phyloP scores from a whole-genome alignment of 2,329 filamentous ascomycete species.

The Dothideomycetes sp. region DNA sequence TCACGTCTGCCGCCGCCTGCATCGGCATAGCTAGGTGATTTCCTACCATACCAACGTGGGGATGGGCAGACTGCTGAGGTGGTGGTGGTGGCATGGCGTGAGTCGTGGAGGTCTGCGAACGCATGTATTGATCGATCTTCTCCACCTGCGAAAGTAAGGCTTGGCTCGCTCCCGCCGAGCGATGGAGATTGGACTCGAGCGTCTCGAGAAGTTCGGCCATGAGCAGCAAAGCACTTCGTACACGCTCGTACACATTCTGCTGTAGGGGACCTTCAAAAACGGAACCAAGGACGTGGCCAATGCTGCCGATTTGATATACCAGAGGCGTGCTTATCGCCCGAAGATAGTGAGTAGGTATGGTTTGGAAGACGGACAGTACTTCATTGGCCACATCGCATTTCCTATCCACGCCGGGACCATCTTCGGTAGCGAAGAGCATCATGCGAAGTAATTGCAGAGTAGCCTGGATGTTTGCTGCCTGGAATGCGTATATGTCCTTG shows the following conservation, averaged over 20 bases:
- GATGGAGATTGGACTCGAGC: constrained; percentile 36
- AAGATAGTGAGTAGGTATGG: constrained; percentile 38
- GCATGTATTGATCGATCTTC: constrained; percentile 38
- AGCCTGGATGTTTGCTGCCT: constrained; percentile 43
- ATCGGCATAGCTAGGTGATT: background rate
- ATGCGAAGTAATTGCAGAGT: constrained; percentile 43
- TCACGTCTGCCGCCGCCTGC: background rate
- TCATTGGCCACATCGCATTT: constrained; percentile 40
- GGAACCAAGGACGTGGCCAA: constrained; percentile 41
- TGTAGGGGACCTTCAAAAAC: constrained; percentile 37
- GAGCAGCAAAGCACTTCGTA: constrained; percentile 34
- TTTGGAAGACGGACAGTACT: constrained; percentile 35
- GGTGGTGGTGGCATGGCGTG: background rate
- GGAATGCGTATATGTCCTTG: constrained; percentile 38
- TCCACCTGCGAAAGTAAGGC: constrained; percentile 34
- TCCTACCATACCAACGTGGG: background rate
- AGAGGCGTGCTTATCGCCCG: constrained; percentile 41
- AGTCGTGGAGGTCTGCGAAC: constrained; percentile 19
- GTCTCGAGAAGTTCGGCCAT: constrained; percentile 40
- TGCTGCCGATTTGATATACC: constrained; percentile 41
- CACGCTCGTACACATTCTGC: constrained; percentile 33
- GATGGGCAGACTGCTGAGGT: background rate
- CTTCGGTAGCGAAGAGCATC: constrained; percentile 27
- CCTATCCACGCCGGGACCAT: constrained; percentile 27
- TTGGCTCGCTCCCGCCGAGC: constrained; percentile 31